A percentile compares a stretch with the other conserved stretches of the same genome.
Conservation (phyloP, 2,329 filamentous ascomycete genomes). For the Fusarium robinianum region DNA sequence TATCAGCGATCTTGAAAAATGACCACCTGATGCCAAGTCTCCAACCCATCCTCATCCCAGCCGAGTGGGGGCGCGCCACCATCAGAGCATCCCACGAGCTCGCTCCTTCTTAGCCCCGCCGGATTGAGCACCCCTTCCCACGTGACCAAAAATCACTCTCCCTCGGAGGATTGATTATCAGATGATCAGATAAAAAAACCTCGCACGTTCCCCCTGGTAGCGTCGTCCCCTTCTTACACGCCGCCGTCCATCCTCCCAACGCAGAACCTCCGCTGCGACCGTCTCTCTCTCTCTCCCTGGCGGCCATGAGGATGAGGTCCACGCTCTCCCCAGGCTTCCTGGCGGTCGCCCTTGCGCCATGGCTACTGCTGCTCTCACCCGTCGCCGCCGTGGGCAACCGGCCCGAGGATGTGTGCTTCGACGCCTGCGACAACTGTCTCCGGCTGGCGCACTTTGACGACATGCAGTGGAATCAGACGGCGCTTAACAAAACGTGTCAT, state of each 20-base stretch:
- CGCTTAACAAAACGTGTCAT: constrained; percentile 34
- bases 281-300: too few species aligned
- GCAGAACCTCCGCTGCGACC: constrained; percentile 10
- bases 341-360: constrained; percentile 7
- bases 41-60: background rate
- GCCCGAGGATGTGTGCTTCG: constrained; percentile 37
- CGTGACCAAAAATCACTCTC: constrained; percentile 10
- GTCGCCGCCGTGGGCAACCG: constrained; percentile 8
- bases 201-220: constrained; percentile 14
- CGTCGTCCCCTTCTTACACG: constrained; percentile 2
- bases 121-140: background rate
- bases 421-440: constrained; percentile 41
- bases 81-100: background rate
- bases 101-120: too few species aligned
- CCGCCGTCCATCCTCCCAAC: too few species aligned
- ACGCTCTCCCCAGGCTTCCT: background rate
- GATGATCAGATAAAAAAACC: constrained; percentile 39
- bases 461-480: constrained; percentile 24
- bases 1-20: too few species aligned
- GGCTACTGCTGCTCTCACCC: background rate
- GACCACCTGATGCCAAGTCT: constrained; percentile 7
- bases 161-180: constrained; percentile 27
- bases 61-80: background rate
- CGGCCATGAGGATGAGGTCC: constrained; percentile 32
- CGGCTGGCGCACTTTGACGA: constrained; percentile 41